Conservation (phyloP, 169 alveolate genomes). For the Plasmodium vinckei region DNA sequence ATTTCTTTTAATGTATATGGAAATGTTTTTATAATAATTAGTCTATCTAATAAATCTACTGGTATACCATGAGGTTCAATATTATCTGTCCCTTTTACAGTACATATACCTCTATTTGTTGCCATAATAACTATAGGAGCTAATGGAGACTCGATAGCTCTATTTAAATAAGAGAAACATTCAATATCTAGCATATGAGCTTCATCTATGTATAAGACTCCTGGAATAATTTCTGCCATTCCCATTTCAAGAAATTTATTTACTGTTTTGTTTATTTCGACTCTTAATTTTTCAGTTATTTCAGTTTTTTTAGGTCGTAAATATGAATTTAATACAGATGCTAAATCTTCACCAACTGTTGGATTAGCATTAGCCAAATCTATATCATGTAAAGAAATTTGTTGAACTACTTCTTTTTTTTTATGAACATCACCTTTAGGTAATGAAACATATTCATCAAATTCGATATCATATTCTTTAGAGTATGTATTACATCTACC, state of each 20-base stretch:
- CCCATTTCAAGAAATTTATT: conserved; percentile 98
- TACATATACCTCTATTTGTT: conserved; percentile 98
- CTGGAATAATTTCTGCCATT: conserved; percentile 99
- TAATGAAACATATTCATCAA: conserved; percentile 99
- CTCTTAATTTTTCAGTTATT: conserved; percentile 98
- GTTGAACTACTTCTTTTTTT: conserved; percentile 99
- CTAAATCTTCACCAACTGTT: conserved; percentile 96
- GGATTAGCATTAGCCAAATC: conserved; percentile 99
- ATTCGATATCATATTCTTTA: conserved; percentile 98
- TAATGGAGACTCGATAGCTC: conserved; percentile 98
- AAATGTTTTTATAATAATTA: conserved; percentile 97
- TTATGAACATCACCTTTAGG: conserved; percentile 99
- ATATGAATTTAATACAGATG: conserved; percentile 97
- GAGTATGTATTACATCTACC: conserved; percentile 99
- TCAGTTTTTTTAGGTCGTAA: conserved; percentile 99
- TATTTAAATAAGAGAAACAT: conserved; percentile 98
- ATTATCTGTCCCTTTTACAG: conserved; percentile 98
- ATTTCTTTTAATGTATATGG: conserved; percentile 90
- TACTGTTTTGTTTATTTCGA: conserved; percentile 98
- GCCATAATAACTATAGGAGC: conserved; percentile 99
- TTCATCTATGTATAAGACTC: conserved; percentile 99
- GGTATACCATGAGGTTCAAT: conserved; percentile 99
- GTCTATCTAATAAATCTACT: conserved; percentile 98
- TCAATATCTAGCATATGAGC: conserved; percentile 99
- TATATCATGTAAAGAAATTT: conserved; percentile 99